A percentile compares a stretch with the other conserved stretches of the same genome.
phyloP scores from a whole-genome alignment of 129 eudicot genomes.

The carrot (Daucus carota) region DH1_v3.0 NC_030385.2:11220501-11221000 shows the following conservation, averaged over 20 bases:
- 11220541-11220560: background rate
- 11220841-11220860: background rate
- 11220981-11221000: background rate
- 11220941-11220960: background rate
- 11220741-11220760: background rate
- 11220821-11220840: background rate
- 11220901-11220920: background rate
- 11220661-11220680: constrained; percentile 84
- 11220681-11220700: constrained; percentile 80
- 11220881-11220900: background rate
- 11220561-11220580: background rate
- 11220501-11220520: background rate
- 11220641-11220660: constrained; percentile 71
- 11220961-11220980: background rate
- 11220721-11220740: background rate
- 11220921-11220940: background rate
- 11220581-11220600: background rate
- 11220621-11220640: constrained; percentile 77
- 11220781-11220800: background rate
- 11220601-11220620: constrained; percentile 67
- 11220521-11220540: background rate
- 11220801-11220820: background rate
- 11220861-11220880: background rate
- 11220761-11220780: background rate
- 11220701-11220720: background rate